These are phyloP conservation scores for Antrodiella citrinella DNA, from an alignment of 768 basidiomycete species.

Conservation along the genomic window DNA sequence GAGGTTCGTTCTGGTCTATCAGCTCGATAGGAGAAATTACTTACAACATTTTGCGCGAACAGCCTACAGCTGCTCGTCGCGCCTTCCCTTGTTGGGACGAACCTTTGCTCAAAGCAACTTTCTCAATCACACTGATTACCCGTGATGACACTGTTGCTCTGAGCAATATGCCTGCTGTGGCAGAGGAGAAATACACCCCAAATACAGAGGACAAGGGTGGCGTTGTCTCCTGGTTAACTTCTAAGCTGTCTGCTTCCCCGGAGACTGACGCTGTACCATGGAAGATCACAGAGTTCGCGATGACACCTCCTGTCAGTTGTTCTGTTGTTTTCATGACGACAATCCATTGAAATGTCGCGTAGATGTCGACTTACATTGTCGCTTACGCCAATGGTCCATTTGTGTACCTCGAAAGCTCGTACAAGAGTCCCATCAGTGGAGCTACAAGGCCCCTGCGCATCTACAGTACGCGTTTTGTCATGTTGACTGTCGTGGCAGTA, in stretches of 20 bases:
- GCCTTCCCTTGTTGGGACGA: slow-evolving; percentile 93
- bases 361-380: slow-evolving; percentile 86
- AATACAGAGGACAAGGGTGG: slow-evolving; percentile 13
- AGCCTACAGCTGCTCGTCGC: slow-evolving; percentile 81
- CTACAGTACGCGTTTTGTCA: slow-evolving; percentile 44
- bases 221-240: slow-evolving; percentile 14
- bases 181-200: slow-evolving; percentile 42
- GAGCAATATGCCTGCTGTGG: slow-evolving; percentile 77
- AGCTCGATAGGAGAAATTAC: too few relatives aligned
- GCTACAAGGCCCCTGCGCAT: slow-evolving; percentile 77
- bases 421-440: slow-evolving; percentile 72
- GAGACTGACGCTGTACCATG: slow-evolving; percentile 40
- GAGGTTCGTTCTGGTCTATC: slow-evolving; percentile 58
- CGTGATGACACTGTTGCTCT: slow-evolving; percentile 66
- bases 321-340: too few relatives aligned
- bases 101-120: slow-evolving; percentile 82
- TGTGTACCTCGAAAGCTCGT: slow-evolving; percentile 62
- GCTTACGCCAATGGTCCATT: slow-evolving; percentile 83
- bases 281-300: slow-evolving; percentile 79
- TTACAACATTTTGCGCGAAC: not conserved
- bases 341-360: not conserved
- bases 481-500: slow-evolving; percentile 1
- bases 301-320: slow-evolving; percentile 54
- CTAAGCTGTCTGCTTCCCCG: slow-evolving; percentile 35
- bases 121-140: slow-evolving; percentile 72